Conservation (phyloP, 1,284 basidiomycete species). For the Tylopilus sp. region DNA sequence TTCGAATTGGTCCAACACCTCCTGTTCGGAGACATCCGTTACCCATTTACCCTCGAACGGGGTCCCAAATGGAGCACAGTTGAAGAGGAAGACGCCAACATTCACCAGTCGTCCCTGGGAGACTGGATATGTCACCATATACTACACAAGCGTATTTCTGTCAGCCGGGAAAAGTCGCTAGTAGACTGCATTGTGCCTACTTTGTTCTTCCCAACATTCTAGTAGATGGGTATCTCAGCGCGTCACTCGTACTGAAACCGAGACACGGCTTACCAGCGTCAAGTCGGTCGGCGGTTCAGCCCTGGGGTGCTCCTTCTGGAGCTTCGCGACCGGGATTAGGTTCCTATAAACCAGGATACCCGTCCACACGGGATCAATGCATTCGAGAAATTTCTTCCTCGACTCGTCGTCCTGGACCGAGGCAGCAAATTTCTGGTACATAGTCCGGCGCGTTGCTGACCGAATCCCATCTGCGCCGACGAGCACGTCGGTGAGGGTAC, state of each 20-base stretch:
- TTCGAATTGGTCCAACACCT: constrained; percentile 33
- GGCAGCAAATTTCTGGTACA: constrained; percentile 17
- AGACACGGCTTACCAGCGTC: constrained; percentile 32
- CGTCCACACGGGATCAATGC: constrained; percentile 21
- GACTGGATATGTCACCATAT: constrained; percentile 39
- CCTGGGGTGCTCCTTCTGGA: constrained; percentile 27
- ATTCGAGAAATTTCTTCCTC: constrained; percentile 10
- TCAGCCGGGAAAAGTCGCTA: neutral
- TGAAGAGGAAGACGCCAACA: constrained; percentile 38
- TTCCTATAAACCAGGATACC: constrained; percentile 20
- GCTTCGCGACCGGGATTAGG: constrained; percentile 13
- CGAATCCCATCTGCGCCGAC: constrained; percentile 32
- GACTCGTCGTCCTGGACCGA: constrained; percentile 1
- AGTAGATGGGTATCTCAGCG: constrained; percentile 18
- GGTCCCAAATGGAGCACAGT: constrained; percentile 36
- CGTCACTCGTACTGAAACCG: neutral
- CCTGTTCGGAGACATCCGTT: constrained; percentile 29
- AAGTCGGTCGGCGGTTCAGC: constrained; percentile 36
- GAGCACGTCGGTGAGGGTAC: constrained; percentile 34
- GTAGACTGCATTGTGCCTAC: constrained; percentile 29
- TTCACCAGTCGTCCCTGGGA: constrained; percentile 42
- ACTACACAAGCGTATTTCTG: neutral
- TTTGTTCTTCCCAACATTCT: constrained; percentile 44
- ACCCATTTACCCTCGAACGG: constrained; percentile 37
- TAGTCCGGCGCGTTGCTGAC: constrained; percentile 20